Base-by-base conservation (phyloP, 805 yeast species). In the Tetrapisispora taiwanensis region DNA sequence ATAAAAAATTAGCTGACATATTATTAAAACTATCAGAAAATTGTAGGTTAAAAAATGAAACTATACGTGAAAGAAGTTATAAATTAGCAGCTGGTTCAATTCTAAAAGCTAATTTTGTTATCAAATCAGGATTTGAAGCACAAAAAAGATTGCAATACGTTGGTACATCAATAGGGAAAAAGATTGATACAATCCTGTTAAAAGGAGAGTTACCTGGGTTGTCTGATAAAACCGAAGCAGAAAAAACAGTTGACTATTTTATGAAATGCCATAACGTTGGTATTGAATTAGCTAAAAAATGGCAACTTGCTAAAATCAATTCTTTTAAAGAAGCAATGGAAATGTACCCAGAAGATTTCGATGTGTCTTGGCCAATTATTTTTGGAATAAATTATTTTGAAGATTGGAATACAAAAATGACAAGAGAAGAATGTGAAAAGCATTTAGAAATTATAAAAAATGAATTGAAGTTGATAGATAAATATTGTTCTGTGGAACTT, bases 311-410 rank as follows among this genome's bases (percentile, higher is more conserved):
- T 35, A 52, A 50, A 8, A 30, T 53, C 7, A 42, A 45, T 3
- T 46, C 53, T 13, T 59, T 60, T 30, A 19, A 46, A 10, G 55
- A 54, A 31, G 58, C 52, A 6, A 10, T 48, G 4, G 17, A 41
- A n/a, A 55, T 47, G 18, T 45, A 46, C 9, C 55, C 59, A 1
- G 41, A 46, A 1, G 52, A 52, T 20, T 46, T 58, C 30, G 19
- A 34, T 1, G 26, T 38, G 7, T 55, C 54, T n/a, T 62, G 66
- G 66, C 47, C 53, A 12, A 48, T 52, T 14, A 37, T 62, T 27
- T 56, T 52, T 47, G 66, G 66, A 12, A 60, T 63, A 62, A 48
- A 55, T 2, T 62, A 52, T 43, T 62, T 54, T 44, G 58, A 58
- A 17, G 66, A 62, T 37, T 62, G 66, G 66, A 39, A 45, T 18